Evolutionary conservation across 164 flowering plant genomes (phyloP), one percentile per base, ranked within the genome.

Genomic region (Stephania cephalantha): DNA sequence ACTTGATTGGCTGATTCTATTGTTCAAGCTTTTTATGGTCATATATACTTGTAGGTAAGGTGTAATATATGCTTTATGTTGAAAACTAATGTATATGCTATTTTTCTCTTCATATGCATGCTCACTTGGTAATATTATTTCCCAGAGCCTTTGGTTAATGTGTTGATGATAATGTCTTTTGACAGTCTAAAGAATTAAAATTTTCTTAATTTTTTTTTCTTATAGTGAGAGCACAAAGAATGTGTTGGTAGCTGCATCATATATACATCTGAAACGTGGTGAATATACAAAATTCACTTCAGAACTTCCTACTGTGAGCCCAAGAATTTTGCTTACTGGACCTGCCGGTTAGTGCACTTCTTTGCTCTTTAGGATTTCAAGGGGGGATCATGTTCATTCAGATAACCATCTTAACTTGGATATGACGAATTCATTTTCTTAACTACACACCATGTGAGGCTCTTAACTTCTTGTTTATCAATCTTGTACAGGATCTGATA

Each of bases 271-370:
- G 83, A 91, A 88, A 84, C 87, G 84, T 79, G 87, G 79, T 78
- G 90, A 89, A 25, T 90, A 87, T 81, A 86, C 85, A 25, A 93
- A 90, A 78, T 91, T 82, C 79, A 83, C 97, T 0, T 81, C 92
- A 55, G 94, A 93, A 29, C 87, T 93, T 74, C 86, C 90, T 45
- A 89, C 92, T 68, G 84, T 93, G 68, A 88, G 93, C 78, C 97
- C 97, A 46, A 77, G 94, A 69, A 91, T 93, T 77, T 85, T 91
- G 82, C 97, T 93, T 71, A 90, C 92, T 71, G 98, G 98, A 69
- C 98, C 95, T 66, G 88, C 91, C 80, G 94, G 92, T 89, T 4
- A 74, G 85, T 75, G 12, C 71, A 6, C 2, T 30, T 7, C n/a
- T 66, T 46, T 8, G 53, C 31, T 61, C 12, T 55, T 3, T 13